Conservation (phyloP, 1,284 basidiomycete genomes). For the Fistulinella cinereoalba region DNA sequence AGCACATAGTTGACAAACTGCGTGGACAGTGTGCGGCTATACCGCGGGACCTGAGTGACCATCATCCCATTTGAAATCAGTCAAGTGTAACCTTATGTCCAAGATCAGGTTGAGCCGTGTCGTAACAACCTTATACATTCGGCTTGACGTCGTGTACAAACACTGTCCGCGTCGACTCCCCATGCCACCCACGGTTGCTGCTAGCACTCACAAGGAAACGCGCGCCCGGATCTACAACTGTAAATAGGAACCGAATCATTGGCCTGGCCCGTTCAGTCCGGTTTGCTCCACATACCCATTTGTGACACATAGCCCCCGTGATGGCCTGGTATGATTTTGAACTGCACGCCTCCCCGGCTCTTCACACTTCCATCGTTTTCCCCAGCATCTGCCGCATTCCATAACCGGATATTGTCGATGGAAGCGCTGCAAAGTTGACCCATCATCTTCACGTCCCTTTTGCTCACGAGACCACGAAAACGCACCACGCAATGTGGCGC, state of each 20-base stretch:
- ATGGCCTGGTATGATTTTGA: conserved; percentile 96
- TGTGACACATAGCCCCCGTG: conserved; percentile 92
- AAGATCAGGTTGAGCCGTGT: conserved; percentile 4
- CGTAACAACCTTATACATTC: conserved; percentile 35
- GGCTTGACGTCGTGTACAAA: conserved; percentile 85
- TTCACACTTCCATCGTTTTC: conserved; percentile 60
- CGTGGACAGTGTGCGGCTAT: conserved; percentile 29
- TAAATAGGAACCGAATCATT: conserved; percentile 19
- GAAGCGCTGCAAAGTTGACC: conserved; percentile 62
- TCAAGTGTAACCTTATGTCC: conserved; percentile 29
- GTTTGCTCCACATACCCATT: conserved; percentile 61
- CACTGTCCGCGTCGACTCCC: conserved; percentile 84
- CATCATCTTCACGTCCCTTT: conserved; percentile 23
- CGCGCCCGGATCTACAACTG: conserved; percentile 85
- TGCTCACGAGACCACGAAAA: conserved; percentile 15
- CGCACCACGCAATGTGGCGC: conserved; percentile 85
- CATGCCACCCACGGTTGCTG: conserved; percentile 94
- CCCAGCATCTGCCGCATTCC: conserved; percentile 83
- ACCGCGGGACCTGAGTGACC: conserved; percentile 33
- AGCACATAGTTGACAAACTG: conserved; percentile 21
- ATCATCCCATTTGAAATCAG: conserved; percentile 28
- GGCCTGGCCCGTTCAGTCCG: conserved; percentile 7
- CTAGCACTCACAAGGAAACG: conserved; percentile 89
- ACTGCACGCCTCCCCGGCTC: conserved; percentile 68
- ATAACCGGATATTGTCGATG: conserved; percentile 90